Conservation (phyloP, 2,329 filamentous ascomycete species). For the Cordyceps pruinosa region DNA sequence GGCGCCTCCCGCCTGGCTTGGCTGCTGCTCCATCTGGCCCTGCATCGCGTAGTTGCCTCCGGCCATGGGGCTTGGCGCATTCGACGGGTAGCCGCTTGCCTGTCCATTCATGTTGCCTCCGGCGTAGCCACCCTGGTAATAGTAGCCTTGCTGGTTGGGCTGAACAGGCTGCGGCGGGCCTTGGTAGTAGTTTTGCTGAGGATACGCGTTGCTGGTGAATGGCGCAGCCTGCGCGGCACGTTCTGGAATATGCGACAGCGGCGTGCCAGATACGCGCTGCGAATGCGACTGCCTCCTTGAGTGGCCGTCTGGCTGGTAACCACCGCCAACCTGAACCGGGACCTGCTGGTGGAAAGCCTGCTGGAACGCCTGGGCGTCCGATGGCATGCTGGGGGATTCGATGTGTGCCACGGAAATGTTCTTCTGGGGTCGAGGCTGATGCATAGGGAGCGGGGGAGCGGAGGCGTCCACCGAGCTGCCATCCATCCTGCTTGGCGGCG, state of each 20-base stretch:
- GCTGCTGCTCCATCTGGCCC: slow-evolving; percentile 31
- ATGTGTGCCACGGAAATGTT: slow-evolving; percentile 88
- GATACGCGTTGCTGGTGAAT: slow-evolving; percentile 72
- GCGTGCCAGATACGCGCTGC: slow-evolving; percentile 68
- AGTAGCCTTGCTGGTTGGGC: slow-evolving; percentile 53
- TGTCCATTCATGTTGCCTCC: slow-evolving; percentile 45
- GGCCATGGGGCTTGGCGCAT: slow-evolving; percentile 40
- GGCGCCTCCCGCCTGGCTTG: slow-evolving; percentile 25
- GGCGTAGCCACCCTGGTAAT: slow-evolving; percentile 53
- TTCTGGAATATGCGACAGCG: slow-evolving; percentile 86
- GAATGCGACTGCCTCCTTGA: slow-evolving; percentile 62
- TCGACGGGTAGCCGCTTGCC: slow-evolving; percentile 51
- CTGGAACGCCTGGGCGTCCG: slow-evolving; percentile 68
- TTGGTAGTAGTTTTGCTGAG: slow-evolving; percentile 46
- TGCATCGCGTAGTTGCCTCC: slow-evolving; percentile 37
- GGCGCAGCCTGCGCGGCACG: slow-evolving; percentile 83
- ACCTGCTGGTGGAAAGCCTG: slow-evolving; percentile 93
- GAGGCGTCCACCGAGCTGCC: slow-evolving; percentile 11
- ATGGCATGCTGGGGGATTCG: slow-evolving; percentile 64
- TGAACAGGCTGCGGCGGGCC: slow-evolving; percentile 41
- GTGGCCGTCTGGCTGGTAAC: slow-evolving; percentile 54
- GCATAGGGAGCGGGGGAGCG: slow-evolving; percentile 51
- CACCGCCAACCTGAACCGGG: slow-evolving; percentile 62
- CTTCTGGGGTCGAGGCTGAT: slow-evolving; percentile 93
- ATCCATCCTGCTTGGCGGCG: slow-evolving; percentile 11